A percentile compares a stretch with the other conserved stretches of the same genome.
phyloP scores from a whole-genome alignment of 441 rosid genomes.

The Aquilaria agallochum region DNA sequence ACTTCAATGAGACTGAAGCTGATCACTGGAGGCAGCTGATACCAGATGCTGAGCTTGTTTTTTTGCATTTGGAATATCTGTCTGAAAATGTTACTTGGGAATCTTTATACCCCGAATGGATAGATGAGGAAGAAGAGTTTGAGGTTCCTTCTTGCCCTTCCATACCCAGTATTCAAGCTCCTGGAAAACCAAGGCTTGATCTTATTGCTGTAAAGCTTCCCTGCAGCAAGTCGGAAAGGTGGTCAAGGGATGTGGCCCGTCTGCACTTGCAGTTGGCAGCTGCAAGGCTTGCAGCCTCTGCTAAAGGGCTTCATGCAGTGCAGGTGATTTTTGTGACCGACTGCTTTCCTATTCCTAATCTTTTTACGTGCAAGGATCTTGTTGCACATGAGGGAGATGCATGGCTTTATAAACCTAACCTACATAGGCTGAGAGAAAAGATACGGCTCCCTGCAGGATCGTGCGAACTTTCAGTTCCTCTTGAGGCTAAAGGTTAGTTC shows the following conservation, averaged over 20 bases:
- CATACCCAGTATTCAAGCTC: slow-evolving; percentile 55
- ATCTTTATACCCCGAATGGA: slow-evolving; percentile 83
- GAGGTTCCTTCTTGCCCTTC: slow-evolving; percentile 80
- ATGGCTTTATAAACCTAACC: slow-evolving; percentile 80
- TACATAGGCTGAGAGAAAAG: slow-evolving; percentile 53
- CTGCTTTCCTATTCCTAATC: slow-evolving; percentile 73
- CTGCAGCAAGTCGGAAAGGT: slow-evolving; percentile 47
- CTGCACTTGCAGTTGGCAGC: slow-evolving; percentile 82
- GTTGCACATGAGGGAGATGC: slow-evolving; percentile 42
- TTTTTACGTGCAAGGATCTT: slow-evolving; percentile 74
- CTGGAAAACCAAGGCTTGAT: slow-evolving; percentile 74
- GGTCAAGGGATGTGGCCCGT: slow-evolving; percentile 86
- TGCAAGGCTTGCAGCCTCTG: slow-evolving; percentile 71
- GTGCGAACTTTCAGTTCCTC: slow-evolving; percentile 82
- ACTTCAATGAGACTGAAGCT: slow-evolving; percentile 59
- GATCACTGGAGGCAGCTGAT: slow-evolving; percentile 48
- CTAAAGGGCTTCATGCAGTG: slow-evolving; percentile 68
- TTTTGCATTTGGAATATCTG: slow-evolving; percentile 41
- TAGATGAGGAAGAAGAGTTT: slow-evolving; percentile 83
- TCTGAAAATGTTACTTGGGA: slow-evolving; percentile 64
- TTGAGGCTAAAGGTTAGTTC: slow-evolving; percentile 66
- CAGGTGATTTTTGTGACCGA: slow-evolving; percentile 61
- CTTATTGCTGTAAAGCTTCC: slow-evolving; percentile 80
- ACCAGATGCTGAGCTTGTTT: slow-evolving; percentile 57
- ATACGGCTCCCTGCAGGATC: slow-evolving; percentile 73